phyloP scores from a whole-genome alignment of 148 eudicot species.

The Tetragonia tetragonoides region DNA sequence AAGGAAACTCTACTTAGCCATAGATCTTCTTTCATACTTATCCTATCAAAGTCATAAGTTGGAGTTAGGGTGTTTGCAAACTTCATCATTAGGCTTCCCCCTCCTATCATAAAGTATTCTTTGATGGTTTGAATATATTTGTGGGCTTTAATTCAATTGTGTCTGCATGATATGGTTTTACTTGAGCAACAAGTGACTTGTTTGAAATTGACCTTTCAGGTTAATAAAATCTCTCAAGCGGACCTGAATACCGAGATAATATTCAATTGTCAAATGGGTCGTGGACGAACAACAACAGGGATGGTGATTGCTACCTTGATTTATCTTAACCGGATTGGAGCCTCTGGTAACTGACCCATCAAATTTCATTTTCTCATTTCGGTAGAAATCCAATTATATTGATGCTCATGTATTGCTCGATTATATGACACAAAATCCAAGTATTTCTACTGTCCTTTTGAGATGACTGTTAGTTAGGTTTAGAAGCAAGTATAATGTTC shows the following conservation, averaged over 20 bases:
- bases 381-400: neutral
- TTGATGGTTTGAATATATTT: neutral
- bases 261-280: conserved; percentile 99
- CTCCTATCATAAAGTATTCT: neutral
- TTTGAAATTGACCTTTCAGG: conserved; percentile 44
- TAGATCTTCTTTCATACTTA: no score
- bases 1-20: no score
- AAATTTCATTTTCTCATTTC: conserved; percentile 7
- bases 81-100: neutral
- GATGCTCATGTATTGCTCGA: no score
- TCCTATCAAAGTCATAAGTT: no score
- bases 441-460: no score
- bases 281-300: conserved; percentile 96
- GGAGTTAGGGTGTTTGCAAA: neutral
- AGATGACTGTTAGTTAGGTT: no score
- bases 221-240: conserved; percentile 65
- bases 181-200: conserved; percentile 15
- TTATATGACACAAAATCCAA: no score
- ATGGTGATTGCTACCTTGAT: conserved; percentile 98
- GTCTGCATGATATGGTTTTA: conserved; percentile 13
- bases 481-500: no score
- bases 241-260: conserved; percentile 65
- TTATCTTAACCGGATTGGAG: conserved; percentile 76
- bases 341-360: conserved; percentile 59
- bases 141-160: conserved; percentile 8